Evolutionary conservation across 2,329 filamentous ascomycete species (phyloP), one percentile per base, ranked within the genome.

Genomic region (Penicillium sp.): DNA sequence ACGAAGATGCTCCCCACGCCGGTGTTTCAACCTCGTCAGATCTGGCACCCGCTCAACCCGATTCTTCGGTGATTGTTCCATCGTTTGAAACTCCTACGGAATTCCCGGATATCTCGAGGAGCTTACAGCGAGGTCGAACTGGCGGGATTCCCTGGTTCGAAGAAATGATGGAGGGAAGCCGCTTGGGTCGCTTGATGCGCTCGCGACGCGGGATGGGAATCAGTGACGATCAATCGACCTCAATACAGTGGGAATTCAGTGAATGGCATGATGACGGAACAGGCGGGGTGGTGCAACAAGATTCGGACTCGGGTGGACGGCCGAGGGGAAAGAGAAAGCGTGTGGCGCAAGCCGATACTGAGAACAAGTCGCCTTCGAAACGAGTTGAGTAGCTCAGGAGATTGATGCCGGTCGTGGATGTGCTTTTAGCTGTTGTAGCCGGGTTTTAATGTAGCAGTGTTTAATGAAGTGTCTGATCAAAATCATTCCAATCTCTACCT

Each of bases 131-230:
- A 5, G 73, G 74, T 13, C 69, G 63, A 2, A 54, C 73, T 3
- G 72, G 73, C n/a, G 87, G 88, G 3, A 81, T 93, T 27, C 89
- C 91, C 0, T 96, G 91, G 90, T 93, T 96, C 62, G 90, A 96
- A 63, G 83, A 84, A 59, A 81, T 96, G 79, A 83, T 95, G 3
- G 83, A 89, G 65, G 87, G 90, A 50, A 92, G 89, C 61, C 80
- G 80, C 38, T 75, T 96, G 40, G 89, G 89, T 2, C 85, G 81
- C 47, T 79, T 88, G 71, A 85, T 84, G 68, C 83, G 83, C 61
- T 81, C 63, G 48, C 75, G 81, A 66, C 80, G 79, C 55, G 83
- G 84, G 14, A 81, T 82, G 53, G 82, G 84, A 24, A 74, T 80
- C 32, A 86, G 82, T 47, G 74, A 75, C n/a, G 85, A 90, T 67